These are phyloP conservation scores for Dendrobium officinale DNA, from an alignment of 106 monocot species.

Conservation along the genomic window DNA sequence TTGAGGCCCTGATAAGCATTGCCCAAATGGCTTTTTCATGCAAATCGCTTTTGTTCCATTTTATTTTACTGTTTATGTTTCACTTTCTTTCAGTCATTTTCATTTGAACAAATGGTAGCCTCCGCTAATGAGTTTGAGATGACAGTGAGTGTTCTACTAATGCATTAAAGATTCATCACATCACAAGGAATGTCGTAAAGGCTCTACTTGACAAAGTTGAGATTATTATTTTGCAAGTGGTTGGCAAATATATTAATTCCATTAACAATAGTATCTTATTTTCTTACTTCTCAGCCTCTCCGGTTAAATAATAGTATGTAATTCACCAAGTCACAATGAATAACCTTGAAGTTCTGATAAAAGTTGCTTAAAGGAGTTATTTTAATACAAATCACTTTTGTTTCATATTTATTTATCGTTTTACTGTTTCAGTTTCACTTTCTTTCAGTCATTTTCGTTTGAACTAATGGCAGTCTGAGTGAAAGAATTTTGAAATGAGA, in stretches of 20 bases:
- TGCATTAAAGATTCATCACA: not conserved
- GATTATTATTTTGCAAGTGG: slow-evolving; percentile 1
- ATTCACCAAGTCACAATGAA: not conserved
- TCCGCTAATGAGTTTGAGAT: not conserved
- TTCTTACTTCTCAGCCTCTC: not conserved
- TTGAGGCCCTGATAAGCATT: not conserved
- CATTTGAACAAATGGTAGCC: not conserved
- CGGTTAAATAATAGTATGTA: not conserved
- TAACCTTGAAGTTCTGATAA: not conserved
- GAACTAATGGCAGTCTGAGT: not conserved
- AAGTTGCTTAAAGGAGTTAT: not conserved
- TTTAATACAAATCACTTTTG: not conserved
- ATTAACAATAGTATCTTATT: not conserved
- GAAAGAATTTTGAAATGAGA: not conserved
- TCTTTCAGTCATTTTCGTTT: not conserved
- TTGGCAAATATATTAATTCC: not conserved
- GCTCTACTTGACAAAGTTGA: not conserved
- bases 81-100: not conserved
- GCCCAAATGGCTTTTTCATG: not conserved
- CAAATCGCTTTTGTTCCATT: not conserved
- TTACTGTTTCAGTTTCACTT: not conserved
- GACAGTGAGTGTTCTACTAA: not conserved
- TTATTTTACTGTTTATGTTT: not conserved
- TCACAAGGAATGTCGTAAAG: not conserved
- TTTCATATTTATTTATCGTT: not conserved